A percentile compares a stretch with the other conserved stretches of the same genome.
Evolutionary conservation across 192 early-diverging fungal species (phyloP).

Genomic region (Podila clonocystis): DNA sequence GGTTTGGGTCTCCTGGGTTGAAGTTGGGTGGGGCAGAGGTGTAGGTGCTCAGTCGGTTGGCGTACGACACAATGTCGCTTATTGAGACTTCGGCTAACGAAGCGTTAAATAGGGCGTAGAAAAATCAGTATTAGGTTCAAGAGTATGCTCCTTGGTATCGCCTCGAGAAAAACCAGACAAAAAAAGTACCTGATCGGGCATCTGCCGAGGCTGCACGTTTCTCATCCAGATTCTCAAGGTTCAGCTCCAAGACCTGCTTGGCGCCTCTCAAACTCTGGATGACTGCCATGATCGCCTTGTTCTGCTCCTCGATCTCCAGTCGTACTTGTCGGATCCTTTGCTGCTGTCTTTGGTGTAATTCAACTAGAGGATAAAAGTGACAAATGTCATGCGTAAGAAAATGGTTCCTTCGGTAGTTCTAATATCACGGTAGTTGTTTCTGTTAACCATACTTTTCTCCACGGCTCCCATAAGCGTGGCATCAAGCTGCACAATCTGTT

Average conservation of each 20-base stretch:
- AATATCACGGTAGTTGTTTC: not conserved
- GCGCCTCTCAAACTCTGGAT: slow-evolving; percentile 47
- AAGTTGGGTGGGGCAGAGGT: slow-evolving; percentile 67
- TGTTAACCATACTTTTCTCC: slow-evolving; percentile 53
- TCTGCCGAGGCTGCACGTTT: slow-evolving; percentile 25
- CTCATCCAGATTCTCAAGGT: slow-evolving; percentile 36
- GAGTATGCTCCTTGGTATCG: not conserved
- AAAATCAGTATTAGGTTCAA: not conserved
- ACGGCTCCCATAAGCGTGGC: slow-evolving; percentile 55
- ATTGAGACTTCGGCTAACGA: slow-evolving; percentile 42
- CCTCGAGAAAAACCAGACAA: not conserved
- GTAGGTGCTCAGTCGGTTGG: slow-evolving; percentile 59
- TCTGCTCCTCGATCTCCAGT: slow-evolving; percentile 56
- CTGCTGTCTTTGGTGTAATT: slow-evolving; percentile 59
- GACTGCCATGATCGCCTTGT: slow-evolving; percentile 50
- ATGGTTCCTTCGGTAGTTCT: not conserved
- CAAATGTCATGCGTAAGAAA: not conserved
- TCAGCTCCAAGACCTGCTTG: slow-evolving; percentile 42
- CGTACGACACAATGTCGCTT: slow-evolving; percentile 60
- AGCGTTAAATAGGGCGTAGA: not conserved
- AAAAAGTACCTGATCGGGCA: slow-evolving; percentile 26
- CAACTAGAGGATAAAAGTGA: slow-evolving; percentile 38
- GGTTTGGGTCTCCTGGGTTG: slow-evolving; percentile 52
- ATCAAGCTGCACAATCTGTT: slow-evolving; percentile 55
- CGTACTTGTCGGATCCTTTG: slow-evolving; percentile 57